Evolutionary conservation across 164 flowering plant genomes (phyloP).

Genomic region (Chimonanthus salicifolius): DNA sequence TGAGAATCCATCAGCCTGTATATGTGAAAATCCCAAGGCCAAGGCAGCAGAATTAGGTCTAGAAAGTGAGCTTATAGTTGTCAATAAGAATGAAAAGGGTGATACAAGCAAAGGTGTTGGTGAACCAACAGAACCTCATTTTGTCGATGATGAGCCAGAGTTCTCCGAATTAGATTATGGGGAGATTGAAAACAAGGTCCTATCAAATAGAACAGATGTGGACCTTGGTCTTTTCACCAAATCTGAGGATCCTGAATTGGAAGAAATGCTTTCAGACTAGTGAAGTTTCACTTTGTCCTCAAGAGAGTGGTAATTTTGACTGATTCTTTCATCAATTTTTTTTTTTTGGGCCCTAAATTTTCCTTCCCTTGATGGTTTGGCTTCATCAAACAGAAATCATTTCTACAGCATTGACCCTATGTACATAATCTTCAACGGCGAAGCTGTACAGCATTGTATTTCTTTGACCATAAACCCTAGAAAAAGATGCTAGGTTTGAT

Average conservation of each 20-base stretch:
- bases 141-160: constrained; percentile 49
- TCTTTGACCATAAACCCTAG: neutral
- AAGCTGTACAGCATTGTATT: neutral
- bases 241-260: constrained; percentile 61
- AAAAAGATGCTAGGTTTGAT: neutral
- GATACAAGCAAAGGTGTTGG: constrained; percentile 18
- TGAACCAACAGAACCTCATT: constrained; percentile 32
- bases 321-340: neutral
- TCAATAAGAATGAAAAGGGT: constrained; percentile 31
- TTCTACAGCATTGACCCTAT: neutral
- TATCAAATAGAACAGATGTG: constrained; percentile 26
- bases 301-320: neutral
- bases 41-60: constrained; percentile 24
- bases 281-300: neutral
- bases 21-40: constrained; percentile 62
- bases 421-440: neutral
- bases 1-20: constrained; percentile 86
- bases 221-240: constrained; percentile 31
- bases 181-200: constrained; percentile 33
- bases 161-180: constrained; percentile 57
- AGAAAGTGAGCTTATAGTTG: neutral
- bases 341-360: neutral
- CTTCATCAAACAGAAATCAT: neutral
- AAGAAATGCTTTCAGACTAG: constrained; percentile 76
- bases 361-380: neutral